Evolutionary conservation across 164 flowering plant genomes (phyloP).

Genomic region (Tetracentron sinense): DNA sequence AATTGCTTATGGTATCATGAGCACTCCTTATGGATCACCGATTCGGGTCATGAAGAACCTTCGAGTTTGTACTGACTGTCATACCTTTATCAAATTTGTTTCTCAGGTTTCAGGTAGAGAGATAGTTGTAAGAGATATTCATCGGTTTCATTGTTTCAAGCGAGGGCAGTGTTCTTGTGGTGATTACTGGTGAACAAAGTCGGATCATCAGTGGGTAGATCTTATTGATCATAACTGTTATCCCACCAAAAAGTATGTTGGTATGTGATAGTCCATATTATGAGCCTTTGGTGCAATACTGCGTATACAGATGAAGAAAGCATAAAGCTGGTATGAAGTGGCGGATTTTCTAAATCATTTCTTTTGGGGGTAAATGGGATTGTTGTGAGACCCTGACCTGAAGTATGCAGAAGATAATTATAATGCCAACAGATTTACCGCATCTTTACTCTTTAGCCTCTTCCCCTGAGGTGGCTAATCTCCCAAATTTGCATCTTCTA

Average conservation of each 20-base stretch:
- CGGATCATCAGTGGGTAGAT: no score
- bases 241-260: neutral
- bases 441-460: no score
- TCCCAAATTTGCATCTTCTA: no score
- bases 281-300: neutral
- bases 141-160: conserved; percentile 53
- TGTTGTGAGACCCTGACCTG: neutral
- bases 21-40: conserved; percentile 27
- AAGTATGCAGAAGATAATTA: no score
- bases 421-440: neutral
- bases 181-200: conserved; percentile 47
- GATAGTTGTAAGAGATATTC: conserved; percentile 45
- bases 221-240: neutral
- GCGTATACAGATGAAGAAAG: neutral
- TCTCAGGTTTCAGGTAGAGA: conserved; percentile 41
- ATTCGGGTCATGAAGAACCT: conserved; percentile 49
- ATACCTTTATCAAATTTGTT: conserved; percentile 40
- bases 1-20: conserved; percentile 39
- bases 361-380: no score
- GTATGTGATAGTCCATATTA: neutral
- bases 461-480: no score
- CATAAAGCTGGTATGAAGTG: no score
- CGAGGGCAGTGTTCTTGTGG: conserved; percentile 48
- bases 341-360: no score
- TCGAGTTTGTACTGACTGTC: conserved; percentile 50